Evolutionary conservation across 768 basidiomycete genomes (phyloP), one percentile per base, ranked within the genome.

Genomic region (Lactarius psammicola): DNA sequence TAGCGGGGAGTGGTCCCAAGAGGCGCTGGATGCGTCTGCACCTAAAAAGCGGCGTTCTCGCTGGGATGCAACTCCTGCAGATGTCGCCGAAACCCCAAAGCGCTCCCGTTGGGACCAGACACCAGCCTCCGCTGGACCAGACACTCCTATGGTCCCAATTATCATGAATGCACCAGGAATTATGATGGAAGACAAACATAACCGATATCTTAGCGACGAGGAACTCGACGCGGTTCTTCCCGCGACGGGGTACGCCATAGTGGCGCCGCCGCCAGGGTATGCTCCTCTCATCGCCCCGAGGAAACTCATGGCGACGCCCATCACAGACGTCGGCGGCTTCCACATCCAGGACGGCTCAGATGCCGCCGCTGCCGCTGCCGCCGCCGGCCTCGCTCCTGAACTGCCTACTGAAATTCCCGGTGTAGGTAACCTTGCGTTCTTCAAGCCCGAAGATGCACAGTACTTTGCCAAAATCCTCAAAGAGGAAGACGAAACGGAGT

Each of bases 21-120:
- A 92, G 71, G 85, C 87, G 61, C 75, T 86, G 33, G 91, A 91
- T 60, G 83, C 81, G 31, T 85, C 88, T 63, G 87, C 87, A 28
- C 87, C 92, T 53, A 95, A 92, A 78, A 96, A 96, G 78, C 89
- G 93, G 66, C 87, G 94, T 70, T 98, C 95, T 63, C 84, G 96
- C 57, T 98, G 96, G 96, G 96, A 98, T 76, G 94, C 94, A 60
- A 86, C 94, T 0, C 94, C 95, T 13, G 85, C 88, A 4, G 93
- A 94, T 63, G 82, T 80, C 62, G 75, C 80, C 46, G 87, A 92
- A 70, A 86, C 89, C 20, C 90, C 92, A 33, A 95, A 95, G 75
- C 88, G 89, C 58, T 98, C 95, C 33, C 86, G 95, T 59, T 99
- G 96, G 97, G 97, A 99, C 76, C 94, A 97, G 77, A 92, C 94